phyloP scores from a whole-genome alignment of 2,329 filamentous ascomycete genomes.

The Beauveria varroae region DNA sequence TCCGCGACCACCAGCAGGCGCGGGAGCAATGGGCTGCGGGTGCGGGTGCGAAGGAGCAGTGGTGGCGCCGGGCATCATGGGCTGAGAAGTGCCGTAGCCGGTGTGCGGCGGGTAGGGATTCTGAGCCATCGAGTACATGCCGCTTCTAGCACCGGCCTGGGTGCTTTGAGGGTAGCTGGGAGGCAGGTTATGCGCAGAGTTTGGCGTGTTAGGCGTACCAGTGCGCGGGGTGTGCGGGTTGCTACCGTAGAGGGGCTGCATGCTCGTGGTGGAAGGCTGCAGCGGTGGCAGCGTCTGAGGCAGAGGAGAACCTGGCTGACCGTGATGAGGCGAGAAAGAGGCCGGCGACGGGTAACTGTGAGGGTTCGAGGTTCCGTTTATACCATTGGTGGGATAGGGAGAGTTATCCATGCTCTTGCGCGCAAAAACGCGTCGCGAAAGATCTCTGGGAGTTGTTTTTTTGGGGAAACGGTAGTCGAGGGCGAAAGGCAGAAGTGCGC shows the following conservation, averaged over 20 bases:
- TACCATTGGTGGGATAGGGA: constrained; percentile 47
- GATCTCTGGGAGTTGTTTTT: constrained; percentile 15
- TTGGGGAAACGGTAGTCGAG: constrained; percentile 13
- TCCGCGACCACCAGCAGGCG: constrained; percentile 49
- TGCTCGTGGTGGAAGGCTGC: constrained; percentile 36
- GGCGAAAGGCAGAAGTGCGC: background rate
- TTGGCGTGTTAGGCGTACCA: constrained; percentile 55
- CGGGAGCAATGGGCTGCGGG: constrained; percentile 69
- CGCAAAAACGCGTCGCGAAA: constrained; percentile 26
- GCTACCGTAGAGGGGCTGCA: constrained; percentile 44
- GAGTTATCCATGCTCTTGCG: constrained; percentile 46
- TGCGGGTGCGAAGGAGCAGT: constrained; percentile 64
- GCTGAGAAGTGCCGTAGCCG: constrained; percentile 47
- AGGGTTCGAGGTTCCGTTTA: constrained; percentile 44
- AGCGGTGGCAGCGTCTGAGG: constrained; percentile 51
- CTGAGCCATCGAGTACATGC: constrained; percentile 48
- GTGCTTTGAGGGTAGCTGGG: constrained; percentile 46
- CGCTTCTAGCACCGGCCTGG: constrained; percentile 39
- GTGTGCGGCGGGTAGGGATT: constrained; percentile 48
- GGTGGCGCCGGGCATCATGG: constrained; percentile 61
- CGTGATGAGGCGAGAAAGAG: constrained; percentile 44
- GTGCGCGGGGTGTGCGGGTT: constrained; percentile 56
- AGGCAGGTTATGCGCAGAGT: constrained; percentile 43
- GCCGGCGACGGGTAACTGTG: constrained; percentile 44
- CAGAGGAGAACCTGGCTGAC: constrained; percentile 39